Evolutionary conservation across 805 yeast genomes (phyloP).

Genomic region (Ogataea nitratoaversa): DNA sequence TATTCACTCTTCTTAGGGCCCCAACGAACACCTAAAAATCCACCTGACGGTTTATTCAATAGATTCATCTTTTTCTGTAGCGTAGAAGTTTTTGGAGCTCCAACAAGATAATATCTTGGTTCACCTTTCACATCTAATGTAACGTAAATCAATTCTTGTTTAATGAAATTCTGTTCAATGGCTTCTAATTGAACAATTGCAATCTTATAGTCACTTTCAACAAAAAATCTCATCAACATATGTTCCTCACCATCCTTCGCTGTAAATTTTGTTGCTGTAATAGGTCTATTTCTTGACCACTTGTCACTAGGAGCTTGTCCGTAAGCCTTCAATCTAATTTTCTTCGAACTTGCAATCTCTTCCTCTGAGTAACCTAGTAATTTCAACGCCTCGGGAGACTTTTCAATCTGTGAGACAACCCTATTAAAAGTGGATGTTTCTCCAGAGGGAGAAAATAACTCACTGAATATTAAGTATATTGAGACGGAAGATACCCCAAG

Average conservation of each 20-base stretch:
- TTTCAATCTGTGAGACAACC: slow-evolving; percentile 73
- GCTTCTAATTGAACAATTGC: slow-evolving; percentile 82
- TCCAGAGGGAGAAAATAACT: slow-evolving; percentile 82
- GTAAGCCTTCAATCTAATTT: slow-evolving; percentile 68
- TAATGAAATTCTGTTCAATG: slow-evolving; percentile 58
- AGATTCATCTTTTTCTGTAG: slow-evolving; percentile 44
- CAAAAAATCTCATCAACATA: slow-evolving; percentile 69
- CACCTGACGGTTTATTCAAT: slow-evolving; percentile 36
- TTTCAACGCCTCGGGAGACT: slow-evolving; percentile 55
- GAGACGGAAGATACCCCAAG: slow-evolving; percentile 63
- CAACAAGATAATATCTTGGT: slow-evolving; percentile 61
- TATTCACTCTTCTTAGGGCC: slow-evolving; percentile 67
- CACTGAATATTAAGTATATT: slow-evolving; percentile 71
- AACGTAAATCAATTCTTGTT: slow-evolving; percentile 67
- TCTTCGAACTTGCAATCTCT: slow-evolving; percentile 38
- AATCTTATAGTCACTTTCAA: slow-evolving; percentile 60
- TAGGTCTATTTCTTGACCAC: slow-evolving; percentile 88
- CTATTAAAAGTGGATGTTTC: slow-evolving; percentile 88
- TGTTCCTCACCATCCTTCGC: slow-evolving; percentile 80
- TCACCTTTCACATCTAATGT: slow-evolving; percentile 73
- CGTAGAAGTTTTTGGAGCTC: slow-evolving; percentile 47
- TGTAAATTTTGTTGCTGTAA: slow-evolving; percentile 56
- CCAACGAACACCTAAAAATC: slow-evolving; percentile 83
- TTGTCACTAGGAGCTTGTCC: slow-evolving; percentile 68
- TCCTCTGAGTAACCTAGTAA: slow-evolving; percentile 39